These are phyloP conservation scores for Apiospora malaysiana DNA, from an alignment of 2,329 filamentous ascomycete species.

Conservation along the genomic window DNA sequence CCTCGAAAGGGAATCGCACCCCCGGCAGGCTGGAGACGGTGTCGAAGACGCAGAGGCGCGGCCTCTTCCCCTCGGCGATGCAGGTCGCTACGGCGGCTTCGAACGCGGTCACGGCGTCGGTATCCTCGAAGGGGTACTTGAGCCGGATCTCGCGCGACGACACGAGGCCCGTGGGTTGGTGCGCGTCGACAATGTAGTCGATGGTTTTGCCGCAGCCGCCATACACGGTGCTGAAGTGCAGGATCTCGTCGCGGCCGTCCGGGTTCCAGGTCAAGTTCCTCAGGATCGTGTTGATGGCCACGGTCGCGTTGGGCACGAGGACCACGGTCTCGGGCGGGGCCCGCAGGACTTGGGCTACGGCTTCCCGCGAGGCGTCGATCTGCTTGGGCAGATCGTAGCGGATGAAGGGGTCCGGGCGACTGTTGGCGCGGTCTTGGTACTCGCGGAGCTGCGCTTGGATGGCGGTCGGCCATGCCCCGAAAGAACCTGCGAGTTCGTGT, in stretches of 20 bases:
- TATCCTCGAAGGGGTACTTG: conserved; percentile 73
- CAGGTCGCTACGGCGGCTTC: conserved; percentile 60
- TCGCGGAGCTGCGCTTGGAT: conserved; percentile 64
- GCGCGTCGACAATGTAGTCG: conserved; percentile 73
- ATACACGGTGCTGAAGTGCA: conserved; percentile 83
- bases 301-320: conserved; percentile 82
- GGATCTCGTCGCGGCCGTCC: conserved; percentile 77
- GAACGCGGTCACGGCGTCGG: conserved; percentile 68
- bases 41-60: conserved; percentile 78
- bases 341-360: conserved; percentile 70
- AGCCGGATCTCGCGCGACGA: conserved; percentile 62
- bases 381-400: conserved; percentile 68
- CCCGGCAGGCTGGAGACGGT: conserved; percentile 81
- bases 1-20: conserved; percentile 79
- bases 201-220: conserved; percentile 77
- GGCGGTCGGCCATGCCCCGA: conserved; percentile 72
- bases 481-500: conserved; percentile 66
- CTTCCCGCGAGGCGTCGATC: conserved; percentile 68
- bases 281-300: conserved; percentile 79
- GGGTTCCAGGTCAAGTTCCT: conserved; percentile 71
- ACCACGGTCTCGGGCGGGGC: conserved; percentile 71
- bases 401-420: conserved; percentile 76
- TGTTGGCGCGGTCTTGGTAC: conserved; percentile 73
- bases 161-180: conserved; percentile 43
- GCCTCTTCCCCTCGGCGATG: conserved; percentile 61